Evolutionary conservation across 371 early-diverging fungal genomes (phyloP).

Genomic region (Saksenaea vasiformis): DNA sequence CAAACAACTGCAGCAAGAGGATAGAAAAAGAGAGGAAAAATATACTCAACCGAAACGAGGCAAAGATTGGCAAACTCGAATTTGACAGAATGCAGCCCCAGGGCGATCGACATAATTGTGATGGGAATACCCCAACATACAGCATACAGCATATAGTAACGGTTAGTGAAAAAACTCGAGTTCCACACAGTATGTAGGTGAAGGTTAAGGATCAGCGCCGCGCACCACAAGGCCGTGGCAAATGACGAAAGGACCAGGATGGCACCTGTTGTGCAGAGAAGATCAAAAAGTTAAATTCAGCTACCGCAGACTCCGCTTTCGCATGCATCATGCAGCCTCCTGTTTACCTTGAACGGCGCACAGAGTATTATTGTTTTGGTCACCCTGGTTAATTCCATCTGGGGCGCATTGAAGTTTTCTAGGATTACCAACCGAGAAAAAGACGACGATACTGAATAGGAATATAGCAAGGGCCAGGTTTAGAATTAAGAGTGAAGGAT

Average conservation of each 20-base stretch:
- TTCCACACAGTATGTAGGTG: conserved; percentile 66
- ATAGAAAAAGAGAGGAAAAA: conserved; percentile 55
- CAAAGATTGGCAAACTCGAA: conserved; percentile 59
- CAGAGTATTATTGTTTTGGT: conserved; percentile 55
- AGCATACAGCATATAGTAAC: conserved; percentile 48
- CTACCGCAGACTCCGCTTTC: not conserved
- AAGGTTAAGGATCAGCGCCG: conserved; percentile 56
- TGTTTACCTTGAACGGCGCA: conserved; percentile 58
- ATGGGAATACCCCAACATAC: conserved; percentile 60
- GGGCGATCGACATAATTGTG: conserved; percentile 43
- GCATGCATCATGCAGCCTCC: conserved; percentile 1
- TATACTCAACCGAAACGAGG: conserved; percentile 42
- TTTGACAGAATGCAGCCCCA: conserved; percentile 47
- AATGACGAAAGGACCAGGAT: conserved; percentile 55
- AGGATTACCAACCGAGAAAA: conserved; percentile 51
- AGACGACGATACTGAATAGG: conserved; percentile 47
- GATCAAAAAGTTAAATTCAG: not conserved
- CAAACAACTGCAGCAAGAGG: conserved; percentile 55
- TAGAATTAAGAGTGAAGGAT: conserved; percentile 60
- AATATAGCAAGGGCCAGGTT: conserved; percentile 54
- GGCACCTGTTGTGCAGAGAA: conserved; percentile 26
- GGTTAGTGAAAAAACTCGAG: conserved; percentile 52
- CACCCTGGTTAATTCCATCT: conserved; percentile 37
- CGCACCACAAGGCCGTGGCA: conserved; percentile 57
- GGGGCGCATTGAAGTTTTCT: conserved; percentile 49